These are phyloP conservation scores for Mycotypha africana DNA, from an alignment of 371 early-diverging fungal genomes.

Conservation along the genomic window DNA sequence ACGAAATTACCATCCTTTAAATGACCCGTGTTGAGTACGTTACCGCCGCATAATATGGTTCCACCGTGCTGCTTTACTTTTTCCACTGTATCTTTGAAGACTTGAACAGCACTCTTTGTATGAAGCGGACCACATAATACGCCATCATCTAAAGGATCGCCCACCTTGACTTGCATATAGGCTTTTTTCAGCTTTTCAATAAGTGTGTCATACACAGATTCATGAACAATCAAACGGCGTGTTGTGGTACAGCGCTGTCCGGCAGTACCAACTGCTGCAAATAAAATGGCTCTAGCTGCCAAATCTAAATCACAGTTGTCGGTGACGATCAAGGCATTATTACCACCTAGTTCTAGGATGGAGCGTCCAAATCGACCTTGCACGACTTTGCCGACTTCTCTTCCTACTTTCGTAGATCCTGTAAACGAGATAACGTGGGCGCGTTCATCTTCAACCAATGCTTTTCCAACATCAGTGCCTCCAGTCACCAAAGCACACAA, in stretches of 20 bases:
- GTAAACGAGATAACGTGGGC: slow-evolving; percentile 88
- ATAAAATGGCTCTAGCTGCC: slow-evolving; percentile 84
- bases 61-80: slow-evolving; percentile 84
- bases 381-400: slow-evolving; percentile 71
- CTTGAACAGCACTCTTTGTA: slow-evolving; percentile 76
- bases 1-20: slow-evolving; percentile 83
- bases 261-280: slow-evolving; percentile 96
- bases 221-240: slow-evolving; percentile 90
- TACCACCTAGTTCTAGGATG: slow-evolving; percentile 92
- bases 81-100: slow-evolving; percentile 69
- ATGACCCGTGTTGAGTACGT: slow-evolving; percentile 50
- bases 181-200: slow-evolving; percentile 76
- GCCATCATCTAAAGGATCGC: slow-evolving; percentile 81
- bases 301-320: slow-evolving; percentile 93
- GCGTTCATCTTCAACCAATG: slow-evolving; percentile 67
- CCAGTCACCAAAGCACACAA: slow-evolving; percentile 89
- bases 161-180: slow-evolving; percentile 86
- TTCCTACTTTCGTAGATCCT: slow-evolving; percentile 80
- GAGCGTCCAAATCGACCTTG: slow-evolving; percentile 87
- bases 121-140: slow-evolving; percentile 94
- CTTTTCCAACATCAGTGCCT: slow-evolving; percentile 83
- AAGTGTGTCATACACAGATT: slow-evolving; percentile 84
- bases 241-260: slow-evolving; percentile 97
- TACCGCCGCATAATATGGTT: slow-evolving; percentile 81
- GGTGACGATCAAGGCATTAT: slow-evolving; percentile 93